These are phyloP conservation scores for Juglanconis oblonga DNA, from an alignment of 2,329 filamentous ascomycete genomes.

Conservation along the genomic window DNA sequence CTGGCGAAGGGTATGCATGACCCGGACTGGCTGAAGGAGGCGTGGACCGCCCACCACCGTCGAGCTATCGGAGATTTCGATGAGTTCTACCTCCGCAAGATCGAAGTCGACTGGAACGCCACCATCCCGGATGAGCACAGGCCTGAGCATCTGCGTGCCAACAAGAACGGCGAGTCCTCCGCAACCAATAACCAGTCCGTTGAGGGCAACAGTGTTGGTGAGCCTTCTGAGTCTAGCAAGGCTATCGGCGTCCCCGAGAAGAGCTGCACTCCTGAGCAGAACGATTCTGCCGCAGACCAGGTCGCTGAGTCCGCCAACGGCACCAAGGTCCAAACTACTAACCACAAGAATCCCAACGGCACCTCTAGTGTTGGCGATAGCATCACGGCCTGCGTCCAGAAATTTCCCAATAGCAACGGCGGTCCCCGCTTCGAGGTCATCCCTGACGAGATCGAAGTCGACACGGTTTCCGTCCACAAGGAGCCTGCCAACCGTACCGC, in stretches of 20 bases:
- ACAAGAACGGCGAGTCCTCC: neutral
- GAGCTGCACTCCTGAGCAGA: neutral
- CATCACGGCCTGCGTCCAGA: neutral
- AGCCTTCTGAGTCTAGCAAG: neutral
- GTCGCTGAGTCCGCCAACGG: neutral
- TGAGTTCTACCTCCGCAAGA: constrained; percentile 40
- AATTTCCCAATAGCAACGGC: neutral
- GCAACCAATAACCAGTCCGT: neutral
- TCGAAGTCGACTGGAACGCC: constrained; percentile 46
- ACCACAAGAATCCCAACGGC: neutral
- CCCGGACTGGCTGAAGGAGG: constrained; percentile 49
- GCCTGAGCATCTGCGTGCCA: constrained; percentile 7
- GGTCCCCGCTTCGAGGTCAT: neutral
- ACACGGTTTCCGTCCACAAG: neutral
- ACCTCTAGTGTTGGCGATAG: neutral
- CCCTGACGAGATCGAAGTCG: neutral
- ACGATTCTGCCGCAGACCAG: neutral
- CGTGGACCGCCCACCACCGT: constrained; percentile 49
- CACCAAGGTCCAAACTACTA: neutral
- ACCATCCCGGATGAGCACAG: constrained; percentile 13
- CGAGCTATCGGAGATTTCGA: constrained; percentile 50
- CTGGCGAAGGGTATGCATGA: constrained; percentile 48
- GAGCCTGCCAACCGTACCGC: neutral
- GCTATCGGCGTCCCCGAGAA: neutral
- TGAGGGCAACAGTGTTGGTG: neutral